Evolutionary conservation across 805 yeast genomes (phyloP).

Genomic region (Lipomyces chichibuensis): DNA sequence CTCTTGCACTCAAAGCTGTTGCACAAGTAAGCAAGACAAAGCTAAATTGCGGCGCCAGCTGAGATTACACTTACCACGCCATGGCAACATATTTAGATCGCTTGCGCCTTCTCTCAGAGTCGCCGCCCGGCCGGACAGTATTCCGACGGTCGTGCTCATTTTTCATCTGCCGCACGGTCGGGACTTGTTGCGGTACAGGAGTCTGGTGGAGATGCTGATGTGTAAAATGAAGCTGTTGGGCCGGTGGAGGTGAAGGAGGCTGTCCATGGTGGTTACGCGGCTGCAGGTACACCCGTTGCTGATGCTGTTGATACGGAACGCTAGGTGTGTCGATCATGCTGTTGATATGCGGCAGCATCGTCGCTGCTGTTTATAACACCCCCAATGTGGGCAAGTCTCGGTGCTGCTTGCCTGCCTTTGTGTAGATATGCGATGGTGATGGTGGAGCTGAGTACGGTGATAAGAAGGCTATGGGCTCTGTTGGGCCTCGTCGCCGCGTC

Average conservation of each 20-base stretch:
- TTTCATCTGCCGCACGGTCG: not conserved
- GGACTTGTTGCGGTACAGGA: not conserved
- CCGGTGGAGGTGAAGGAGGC: not conserved
- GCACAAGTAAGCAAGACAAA: not conserved
- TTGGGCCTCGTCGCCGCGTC: too few relatives aligned
- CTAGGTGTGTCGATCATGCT: constrained; percentile 8
- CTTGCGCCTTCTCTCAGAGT: constrained; percentile 7
- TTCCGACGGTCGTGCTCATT: not conserved
- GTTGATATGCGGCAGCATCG: constrained; percentile 8
- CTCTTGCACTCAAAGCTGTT: constrained; percentile 36
- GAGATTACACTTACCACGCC: constrained; percentile 26
- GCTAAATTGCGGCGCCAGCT: not conserved
- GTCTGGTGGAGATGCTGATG: not conserved
- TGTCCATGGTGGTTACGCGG: not conserved
- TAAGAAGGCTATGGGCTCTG: too few relatives aligned
- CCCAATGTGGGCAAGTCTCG: not conserved
- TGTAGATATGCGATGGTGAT: too few relatives aligned
- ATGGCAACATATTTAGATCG: constrained; percentile 31
- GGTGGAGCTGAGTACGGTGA: too few relatives aligned
- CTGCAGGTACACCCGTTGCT: not conserved
- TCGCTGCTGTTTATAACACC: not conserved
- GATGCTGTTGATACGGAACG: not conserved
- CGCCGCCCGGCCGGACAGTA: not conserved
- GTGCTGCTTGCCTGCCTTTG: too few relatives aligned
- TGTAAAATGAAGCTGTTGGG: not conserved